A percentile compares a stretch with the other conserved stretches of the same genome.
Evolutionary conservation across 768 basidiomycete genomes (phyloP).

Genomic region (Xerocomellus chrysenteron): DNA sequence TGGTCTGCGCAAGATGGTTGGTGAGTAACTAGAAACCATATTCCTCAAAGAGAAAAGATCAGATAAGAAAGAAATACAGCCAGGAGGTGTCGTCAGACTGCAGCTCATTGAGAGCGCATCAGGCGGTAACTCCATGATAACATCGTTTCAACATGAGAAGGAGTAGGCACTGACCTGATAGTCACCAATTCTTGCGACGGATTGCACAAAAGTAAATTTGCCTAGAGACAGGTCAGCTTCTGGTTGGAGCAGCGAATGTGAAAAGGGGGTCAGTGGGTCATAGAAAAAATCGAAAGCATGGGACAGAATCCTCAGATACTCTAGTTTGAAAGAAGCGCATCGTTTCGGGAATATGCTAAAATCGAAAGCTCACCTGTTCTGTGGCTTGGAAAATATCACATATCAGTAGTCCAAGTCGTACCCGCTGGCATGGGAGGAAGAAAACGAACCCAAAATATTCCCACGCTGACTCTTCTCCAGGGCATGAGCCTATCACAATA

Average conservation of each 20-base stretch:
- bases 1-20: background rate
- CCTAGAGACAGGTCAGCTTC: background rate
- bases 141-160: constrained; percentile 7
- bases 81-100: constrained; percentile 13
- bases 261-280: background rate
- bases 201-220: background rate
- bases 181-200: no score
- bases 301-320: constrained; percentile 10
- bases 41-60: background rate
- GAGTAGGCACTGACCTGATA: background rate
- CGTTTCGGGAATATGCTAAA: background rate
- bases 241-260: background rate
- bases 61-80: constrained; percentile 15
- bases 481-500: background rate
- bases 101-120: constrained; percentile 3
- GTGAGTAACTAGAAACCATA: background rate
- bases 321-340: constrained; percentile 4
- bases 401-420: no score
- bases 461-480: background rate
- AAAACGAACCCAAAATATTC: background rate
- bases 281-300: background rate
- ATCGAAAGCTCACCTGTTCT: background rate
- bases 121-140: constrained; percentile 19
- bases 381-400: background rate
- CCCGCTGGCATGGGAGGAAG: no score